Evolutionary conservation across 169 alveolate species (phyloP).

Genomic region (Pseudocohnilembus persalinus): DNA sequence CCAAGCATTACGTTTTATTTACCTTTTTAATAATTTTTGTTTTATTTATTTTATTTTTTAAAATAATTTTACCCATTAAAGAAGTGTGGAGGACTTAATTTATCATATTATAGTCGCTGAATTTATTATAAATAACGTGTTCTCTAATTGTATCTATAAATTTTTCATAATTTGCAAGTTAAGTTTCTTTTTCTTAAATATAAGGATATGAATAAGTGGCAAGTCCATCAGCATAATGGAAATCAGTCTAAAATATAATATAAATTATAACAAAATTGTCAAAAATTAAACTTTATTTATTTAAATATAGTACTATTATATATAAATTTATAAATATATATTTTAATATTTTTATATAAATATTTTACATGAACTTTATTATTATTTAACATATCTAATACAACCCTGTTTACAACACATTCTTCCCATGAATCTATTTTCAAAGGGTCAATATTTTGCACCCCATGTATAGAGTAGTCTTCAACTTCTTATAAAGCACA

Average conservation of each 20-base stretch:
- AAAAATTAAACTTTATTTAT: too few relatives aligned
- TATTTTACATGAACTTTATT: slow-evolving; percentile 49
- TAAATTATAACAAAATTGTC: too few relatives aligned
- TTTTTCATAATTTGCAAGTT: slow-evolving; percentile 52
- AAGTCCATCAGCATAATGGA: slow-evolving; percentile 66
- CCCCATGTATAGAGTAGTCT: slow-evolving; percentile 68
- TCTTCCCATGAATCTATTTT: slow-evolving; percentile 81
- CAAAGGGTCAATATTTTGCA: slow-evolving; percentile 55
- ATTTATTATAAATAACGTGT: slow-evolving; percentile 66
- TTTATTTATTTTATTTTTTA: too few relatives aligned
- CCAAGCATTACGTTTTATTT: slow-evolving; percentile 75
- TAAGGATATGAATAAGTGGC: slow-evolving; percentile 71
- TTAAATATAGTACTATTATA: too few relatives aligned
- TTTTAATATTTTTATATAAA: too few relatives aligned
- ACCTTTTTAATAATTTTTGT: too few relatives aligned
- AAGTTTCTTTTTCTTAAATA: slow-evolving; percentile 50
- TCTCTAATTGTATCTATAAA: slow-evolving; percentile 71
- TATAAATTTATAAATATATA: too few relatives aligned
- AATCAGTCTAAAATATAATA: slow-evolving; percentile 21
- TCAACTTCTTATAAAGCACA: slow-evolving; percentile 73
- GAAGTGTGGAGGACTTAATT: slow-evolving; percentile 65
- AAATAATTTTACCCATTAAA: slow-evolving; percentile 85
- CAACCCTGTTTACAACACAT: slow-evolving; percentile 68
- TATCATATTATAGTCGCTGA: slow-evolving; percentile 68
- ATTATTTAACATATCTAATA: slow-evolving; percentile 67